Base-by-base conservation (phyloP, 2,329 filamentous ascomycete genomes). In the Colletotrichum horii region DNA sequence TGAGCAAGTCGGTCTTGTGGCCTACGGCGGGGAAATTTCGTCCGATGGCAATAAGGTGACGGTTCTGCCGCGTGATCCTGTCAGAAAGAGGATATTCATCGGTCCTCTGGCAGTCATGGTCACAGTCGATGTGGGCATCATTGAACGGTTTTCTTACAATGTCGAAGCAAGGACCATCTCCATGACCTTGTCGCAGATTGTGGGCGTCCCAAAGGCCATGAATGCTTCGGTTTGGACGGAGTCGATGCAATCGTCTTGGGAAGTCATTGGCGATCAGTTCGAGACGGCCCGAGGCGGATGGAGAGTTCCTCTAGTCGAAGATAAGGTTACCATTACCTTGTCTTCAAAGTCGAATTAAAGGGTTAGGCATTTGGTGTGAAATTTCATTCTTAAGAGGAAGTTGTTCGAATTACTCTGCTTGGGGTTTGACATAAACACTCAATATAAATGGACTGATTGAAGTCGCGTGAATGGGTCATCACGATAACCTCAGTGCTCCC, bases 81-180 rank as follows among this genome's bases (percentile, higher is more conserved):
- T 48, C 4, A 48, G 38, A 12, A 43, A 48, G 3, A 48, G 12
- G 43, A 2, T 22, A n/a, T 48, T 48, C 43, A 48, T 22, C n/a
- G 43, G 43, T 48, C 43, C 11, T 48, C 43, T 48, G n/a, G 43
- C 43, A 22, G 43, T 48, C 43, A 48, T 22, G n/a, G 4, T 48
- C 11, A 48, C 43, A 2, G 43, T 48, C 1, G 43, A 22, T 48
- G 43, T 89, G 71, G 89, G 90, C 0, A 89, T 89, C 0, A 83
- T 85, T 4, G 66, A 70, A 2, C 56, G 64, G 5, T 56, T 70
- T 15, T 70, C 69, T 26, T 73, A 56, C 24, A 2, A 68, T 8
- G 70, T 68, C 14, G 73, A 73, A 22, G 43, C n/a, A 3, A 48
- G n/a, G 43, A 14, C 3, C 43, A 48, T 48, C 43, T 48, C 43